phyloP scores from a whole-genome alignment of 176 grass and related monocot species.

The Oryza longistaminata region DNA sequence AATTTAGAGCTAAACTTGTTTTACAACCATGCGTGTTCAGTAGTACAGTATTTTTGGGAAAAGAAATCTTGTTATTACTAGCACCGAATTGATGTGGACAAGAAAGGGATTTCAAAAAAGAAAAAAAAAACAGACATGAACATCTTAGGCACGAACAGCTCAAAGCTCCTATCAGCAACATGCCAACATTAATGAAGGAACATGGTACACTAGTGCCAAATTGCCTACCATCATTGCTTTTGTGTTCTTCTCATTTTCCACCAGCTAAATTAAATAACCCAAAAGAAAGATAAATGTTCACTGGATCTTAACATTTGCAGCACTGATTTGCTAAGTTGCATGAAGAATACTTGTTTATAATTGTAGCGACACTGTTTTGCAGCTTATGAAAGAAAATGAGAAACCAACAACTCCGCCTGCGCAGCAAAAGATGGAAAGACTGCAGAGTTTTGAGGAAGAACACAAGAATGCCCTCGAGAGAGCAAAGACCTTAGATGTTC shows the following conservation, averaged over 20 bases:
- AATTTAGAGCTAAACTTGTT: background rate
- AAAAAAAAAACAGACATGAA: background rate
- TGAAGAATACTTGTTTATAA: background rate
- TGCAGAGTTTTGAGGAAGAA: slow-evolving; percentile 71
- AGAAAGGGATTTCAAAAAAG: background rate
- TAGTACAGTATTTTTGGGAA: background rate
- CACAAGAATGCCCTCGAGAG: slow-evolving; percentile 77
- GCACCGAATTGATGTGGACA: slow-evolving; percentile 4
- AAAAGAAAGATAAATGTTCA: background rate
- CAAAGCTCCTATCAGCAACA: slow-evolving; percentile 15
- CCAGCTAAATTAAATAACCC: background rate
- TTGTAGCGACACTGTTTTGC: slow-evolving; percentile 22
- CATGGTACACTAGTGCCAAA: background rate
- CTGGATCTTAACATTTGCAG: slow-evolving; percentile 8
- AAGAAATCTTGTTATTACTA: background rate
- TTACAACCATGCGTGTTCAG: background rate
- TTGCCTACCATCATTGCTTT: background rate
- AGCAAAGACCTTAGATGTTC: slow-evolving; percentile 70
- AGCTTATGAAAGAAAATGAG: slow-evolving; percentile 63
- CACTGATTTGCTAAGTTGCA: background rate
- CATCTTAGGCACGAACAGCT: background rate
- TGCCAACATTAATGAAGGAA: background rate
- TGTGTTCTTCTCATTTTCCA: background rate
- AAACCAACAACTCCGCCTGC: slow-evolving; percentile 43
- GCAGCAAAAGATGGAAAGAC: slow-evolving; percentile 70